Conservation (phyloP, 2,329 filamentous ascomycete genomes). For the Ophiocordyceps unilateralis region DNA sequence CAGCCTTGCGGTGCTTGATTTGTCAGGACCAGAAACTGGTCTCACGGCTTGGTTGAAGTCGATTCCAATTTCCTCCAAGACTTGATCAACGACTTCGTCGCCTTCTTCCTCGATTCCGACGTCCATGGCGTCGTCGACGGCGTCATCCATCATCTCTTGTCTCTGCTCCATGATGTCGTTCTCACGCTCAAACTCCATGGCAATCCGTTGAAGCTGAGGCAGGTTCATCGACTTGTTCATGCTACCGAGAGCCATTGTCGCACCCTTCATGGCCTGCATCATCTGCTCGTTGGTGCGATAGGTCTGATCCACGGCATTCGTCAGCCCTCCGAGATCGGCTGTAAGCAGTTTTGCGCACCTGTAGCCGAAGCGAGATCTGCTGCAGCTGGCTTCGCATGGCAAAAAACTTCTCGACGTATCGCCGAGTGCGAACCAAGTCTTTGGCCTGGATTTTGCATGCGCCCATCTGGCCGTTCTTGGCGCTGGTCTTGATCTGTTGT, state of each 20-base stretch:
- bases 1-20: not conserved
- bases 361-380: conserved; percentile 85
- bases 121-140: conserved; percentile 91
- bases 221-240: conserved; percentile 99
- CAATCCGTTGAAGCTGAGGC: conserved; percentile 83
- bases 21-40: not conserved
- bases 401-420: conserved; percentile 97
- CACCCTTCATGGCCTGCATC: conserved; percentile 99
- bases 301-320: conserved; percentile 38
- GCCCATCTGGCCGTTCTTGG: conserved; percentile 97
- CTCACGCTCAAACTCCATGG: conserved; percentile 97
- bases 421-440: conserved; percentile 80
- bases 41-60: conserved; percentile 71
- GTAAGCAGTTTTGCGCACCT: conserved; percentile 36
- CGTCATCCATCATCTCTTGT: conserved; percentile 99
- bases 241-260: conserved; percentile 76
- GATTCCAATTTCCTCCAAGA: conserved; percentile 90
- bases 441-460: conserved; percentile 97
- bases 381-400: conserved; percentile 95
- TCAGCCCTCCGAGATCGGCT: conserved; percentile 3
- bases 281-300: conserved; percentile 98
- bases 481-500: conserved; percentile 92
- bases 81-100: conserved; percentile 91
- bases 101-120: conserved; percentile 82
- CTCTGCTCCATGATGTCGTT: conserved; percentile 99